Percentiles rank a stretch among this genome's conserved stretches.
Evolutionary conservation across 352 stramenopile genomes (phyloP).

Genomic region (Phytophthora palmivora): DNA sequence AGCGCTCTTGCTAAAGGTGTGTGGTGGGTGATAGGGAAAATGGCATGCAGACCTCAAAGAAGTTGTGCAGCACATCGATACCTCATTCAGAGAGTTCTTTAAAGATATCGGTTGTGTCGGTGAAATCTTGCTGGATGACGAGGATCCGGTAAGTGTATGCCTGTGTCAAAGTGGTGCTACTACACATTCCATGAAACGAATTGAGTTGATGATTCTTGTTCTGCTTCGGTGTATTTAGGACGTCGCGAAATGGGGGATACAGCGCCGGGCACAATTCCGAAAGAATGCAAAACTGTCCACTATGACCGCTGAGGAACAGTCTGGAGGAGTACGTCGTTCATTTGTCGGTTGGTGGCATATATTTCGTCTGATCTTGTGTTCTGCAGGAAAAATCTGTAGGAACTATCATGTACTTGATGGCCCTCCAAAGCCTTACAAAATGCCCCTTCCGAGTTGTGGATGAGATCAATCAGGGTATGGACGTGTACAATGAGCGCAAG

Average conservation of each 20-base stretch:
- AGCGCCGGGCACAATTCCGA: slow-evolving; percentile 86
- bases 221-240: slow-evolving; percentile 46
- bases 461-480: slow-evolving; percentile 92
- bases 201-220: not conserved
- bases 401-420: slow-evolving; percentile 94
- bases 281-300: slow-evolving; percentile 85
- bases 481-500: slow-evolving; percentile 91
- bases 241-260: slow-evolving; percentile 89
- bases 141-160: slow-evolving; percentile 55
- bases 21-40: slow-evolving; percentile 43
- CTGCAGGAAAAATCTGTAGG: slow-evolving; percentile 89
- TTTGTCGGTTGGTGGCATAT: not conserved
- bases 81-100: slow-evolving; percentile 88
- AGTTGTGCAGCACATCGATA: slow-evolving; percentile 82
- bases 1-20: not conserved
- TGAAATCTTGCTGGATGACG: slow-evolving; percentile 82
- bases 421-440: slow-evolving; percentile 86
- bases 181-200: not conserved
- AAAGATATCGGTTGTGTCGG: slow-evolving; percentile 87
- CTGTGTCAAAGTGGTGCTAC: not conserved
- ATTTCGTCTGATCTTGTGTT: slow-evolving; percentile 6
- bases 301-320: slow-evolving; percentile 90
- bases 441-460: slow-evolving; percentile 90
- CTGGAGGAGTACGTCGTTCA: slow-evolving; percentile 69
- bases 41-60: slow-evolving; percentile 76